Conservation (phyloP, 1,284 basidiomycete species). For the Tilletia horrida region DNA sequence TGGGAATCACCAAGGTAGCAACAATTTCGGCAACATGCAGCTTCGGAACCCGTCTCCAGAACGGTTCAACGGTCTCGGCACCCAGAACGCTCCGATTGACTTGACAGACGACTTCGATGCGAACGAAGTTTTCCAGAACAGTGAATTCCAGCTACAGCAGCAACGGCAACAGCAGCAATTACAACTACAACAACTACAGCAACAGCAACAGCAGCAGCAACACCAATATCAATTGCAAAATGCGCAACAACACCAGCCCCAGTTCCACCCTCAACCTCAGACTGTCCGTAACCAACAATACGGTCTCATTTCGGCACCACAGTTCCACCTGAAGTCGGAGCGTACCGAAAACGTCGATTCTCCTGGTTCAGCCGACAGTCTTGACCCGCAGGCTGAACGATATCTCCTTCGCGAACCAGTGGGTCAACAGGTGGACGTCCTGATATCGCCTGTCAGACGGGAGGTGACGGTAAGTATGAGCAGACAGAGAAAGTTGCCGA, state of each 20-base stretch:
- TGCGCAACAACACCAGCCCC: neutral
- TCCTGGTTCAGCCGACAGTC: neutral
- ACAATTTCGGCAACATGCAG: no score
- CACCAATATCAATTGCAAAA: neutral
- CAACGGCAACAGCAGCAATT: neutral
- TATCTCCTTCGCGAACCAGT: neutral
- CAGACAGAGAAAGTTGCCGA: no score
- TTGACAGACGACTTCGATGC: neutral
- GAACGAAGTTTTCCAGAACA: no score
- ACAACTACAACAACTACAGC: neutral
- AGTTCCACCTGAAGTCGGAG: neutral
- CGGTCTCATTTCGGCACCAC: no score
- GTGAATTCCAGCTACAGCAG: neutral
- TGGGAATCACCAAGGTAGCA: no score
- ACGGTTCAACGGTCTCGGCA: neutral
- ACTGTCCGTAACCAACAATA: neutral
- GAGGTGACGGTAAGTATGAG: constrained; percentile 4
- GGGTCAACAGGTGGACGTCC: neutral
- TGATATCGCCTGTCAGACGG: neutral
- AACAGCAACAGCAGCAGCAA: neutral
- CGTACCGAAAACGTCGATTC: neutral
- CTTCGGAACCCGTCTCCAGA: neutral
- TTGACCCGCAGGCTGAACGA: neutral
- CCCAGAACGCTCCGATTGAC: constrained; percentile 8
- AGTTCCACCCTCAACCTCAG: neutral